Evolutionary conservation across 352 stramenopile genomes (phyloP), one percentile per base, ranked within the genome.

Genomic region (Phytophthora capsici): DNA sequence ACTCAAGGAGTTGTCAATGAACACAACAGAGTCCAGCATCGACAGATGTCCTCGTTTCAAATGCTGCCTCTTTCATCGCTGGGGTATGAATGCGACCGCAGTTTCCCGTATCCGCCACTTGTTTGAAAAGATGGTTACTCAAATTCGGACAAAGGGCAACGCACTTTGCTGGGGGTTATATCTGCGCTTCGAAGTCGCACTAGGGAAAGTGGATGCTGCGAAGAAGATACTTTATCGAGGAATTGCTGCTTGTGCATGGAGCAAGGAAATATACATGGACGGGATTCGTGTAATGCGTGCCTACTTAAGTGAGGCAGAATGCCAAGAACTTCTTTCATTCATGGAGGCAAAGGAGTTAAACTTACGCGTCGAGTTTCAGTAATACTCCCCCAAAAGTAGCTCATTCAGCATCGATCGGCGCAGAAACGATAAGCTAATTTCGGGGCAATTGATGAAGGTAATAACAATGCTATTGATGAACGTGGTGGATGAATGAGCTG

Each of bases 191-290:
- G 88, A 94, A 59, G 51, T 94, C 16, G 78, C 77, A 1, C 51
- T 89, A 13, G 88, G 88, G 4, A 87, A 88, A 53, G 70, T 94
- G 9, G 81, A 92, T 36, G 68, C 66, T 8, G 84, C 86, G 16
- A 86, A 79, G 30, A 90, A 88, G 37, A 71, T 94, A 4, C 80
- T 93, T 43, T 93, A 94, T 30, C 85, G 88, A 32, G 86, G 73
- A 17, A 62, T 95, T 48, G 75, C 75, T 22, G 80, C 75, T 5
- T 91, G 82, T 59, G 79, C 86, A 30, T 95, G 88, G 88, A 93
- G 86, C 57, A 95, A 94, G 46, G 63, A 63, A 20, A 53, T 95
- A 30, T 93, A 92, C 51, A 61, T 90, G 48, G 86, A 93, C 47
- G 83, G 81, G 0, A 50, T 93, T 10, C 66, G 75, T 8, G 43